Base-by-base conservation (phyloP, 345 rosid species). In the Cardamine resedifolia region DNA sequence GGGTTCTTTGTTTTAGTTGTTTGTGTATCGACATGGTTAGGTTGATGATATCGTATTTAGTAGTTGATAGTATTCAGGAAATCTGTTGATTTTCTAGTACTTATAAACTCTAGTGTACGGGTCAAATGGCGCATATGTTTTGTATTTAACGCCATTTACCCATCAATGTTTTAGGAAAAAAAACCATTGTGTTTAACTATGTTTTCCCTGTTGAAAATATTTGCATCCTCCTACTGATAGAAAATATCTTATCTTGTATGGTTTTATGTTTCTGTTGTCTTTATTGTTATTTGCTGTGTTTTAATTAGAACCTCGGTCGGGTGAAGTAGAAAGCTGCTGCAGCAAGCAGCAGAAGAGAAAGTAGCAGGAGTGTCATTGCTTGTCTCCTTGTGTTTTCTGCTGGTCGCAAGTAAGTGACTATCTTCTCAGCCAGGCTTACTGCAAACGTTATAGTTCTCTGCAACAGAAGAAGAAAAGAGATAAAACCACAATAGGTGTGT, bases 21-120 rank as follows among this genome's bases (percentile, higher is more conserved):
- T 31, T 71, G 81, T 85, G 81, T 73, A 80, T 88, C 73, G 75
- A 77, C 61, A 58, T 72, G 82, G 64, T 67, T 87, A 81, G 87
- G 67, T 77, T 78, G 76, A 28, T 50, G n/a, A n/a, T n/a, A 28
- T 59, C 19, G 24, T 59, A 72, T 56, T 49, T 70, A 71, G 79
- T 79, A 75, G 67, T 68, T 71, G 33, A 68, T 57, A 39, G 68
- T 65, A 63, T 64, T 74, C 66, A 67, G 78, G 36, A 43, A 65
- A 59, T 78, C 73, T 75, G 57, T 82, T n/a, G 86, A 65, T 77
- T 58, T 68, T 50, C 62, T 64, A 50, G 79, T 73, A 74, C 83
- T 76, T 78, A 81, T 20, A 80, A 38, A 78, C 80, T 78, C 81
- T 78, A 74, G 57, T 62, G 28, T 72, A 43, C 0, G 74, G 83